Base-by-base conservation (phyloP, 768 basidiomycete genomes). In the Panellus pusillus region DNA sequence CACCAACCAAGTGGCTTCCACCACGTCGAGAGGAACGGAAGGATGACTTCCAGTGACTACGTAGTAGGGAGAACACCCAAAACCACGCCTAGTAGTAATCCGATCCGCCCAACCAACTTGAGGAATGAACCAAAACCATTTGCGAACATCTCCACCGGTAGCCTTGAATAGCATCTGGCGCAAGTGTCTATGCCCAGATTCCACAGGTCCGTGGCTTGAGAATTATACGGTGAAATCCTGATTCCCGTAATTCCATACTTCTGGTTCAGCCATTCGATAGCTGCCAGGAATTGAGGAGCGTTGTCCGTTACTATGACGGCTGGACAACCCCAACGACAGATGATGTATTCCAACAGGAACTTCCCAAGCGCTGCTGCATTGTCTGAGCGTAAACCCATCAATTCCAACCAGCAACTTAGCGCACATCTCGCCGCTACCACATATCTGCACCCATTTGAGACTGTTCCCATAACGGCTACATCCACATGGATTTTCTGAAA, bases 121-220 rank as follows among this genome's bases (percentile, higher is more conserved):
- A 1, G 44, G 47, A 1, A 54, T 17, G 19, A 55, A 55, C 48
- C 54, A 55, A 35, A 27, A 50, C 54, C 54, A 55, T 17, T 55
- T 55, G 12, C 39, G 12, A 0, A 18, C 18, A 19, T 52, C 50
- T 4, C 35, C 43, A 0, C 50, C 44, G 14, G 42, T 39, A 9
- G 50, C 50, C 12, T 44, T 52, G 6, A 13, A 44, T 0, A 52
- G 1, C 4, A 17, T 17, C 15, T 52, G 24, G 6, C 35, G 24
- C 40, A 50, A 32, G 32, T 50, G 17, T n/a, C 28, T 4, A 24
- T 50, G 49, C 11, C 49, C 28, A 1, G 17, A 11, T 24, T 50
- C 39, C 4, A 50, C 42, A 3, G 49, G 40, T 11, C 49, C 49
- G 29, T 50, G 17, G 49, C 49, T 32, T 42, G 49, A 11, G 49